These are phyloP conservation scores for Biscogniauxia sp. DNA, from an alignment of 2,329 filamentous ascomycete species.

Conservation along the genomic window DNA sequence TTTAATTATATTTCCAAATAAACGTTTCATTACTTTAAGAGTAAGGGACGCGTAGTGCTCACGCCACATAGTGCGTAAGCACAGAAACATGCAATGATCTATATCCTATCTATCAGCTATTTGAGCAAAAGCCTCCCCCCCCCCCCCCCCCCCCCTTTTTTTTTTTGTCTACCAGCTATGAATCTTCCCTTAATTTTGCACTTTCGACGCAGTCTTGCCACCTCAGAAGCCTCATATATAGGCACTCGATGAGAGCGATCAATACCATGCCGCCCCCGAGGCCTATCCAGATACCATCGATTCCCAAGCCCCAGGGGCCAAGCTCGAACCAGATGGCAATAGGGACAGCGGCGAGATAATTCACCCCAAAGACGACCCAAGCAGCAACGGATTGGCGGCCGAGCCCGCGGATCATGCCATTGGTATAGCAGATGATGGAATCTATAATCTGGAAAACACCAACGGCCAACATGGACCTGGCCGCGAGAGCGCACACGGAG, in stretches of 20 bases:
- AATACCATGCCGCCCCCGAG: conserved; percentile 34
- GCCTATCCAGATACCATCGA: conserved; percentile 37
- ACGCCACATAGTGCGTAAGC: no score
- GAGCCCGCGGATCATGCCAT: conserved; percentile 39
- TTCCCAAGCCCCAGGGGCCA: conserved; percentile 28
- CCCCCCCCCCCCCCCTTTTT: no score
- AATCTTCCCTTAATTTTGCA: conserved; percentile 28
- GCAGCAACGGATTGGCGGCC: conserved; percentile 38
- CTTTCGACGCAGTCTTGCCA: conserved; percentile 35
- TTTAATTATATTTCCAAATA: no score
- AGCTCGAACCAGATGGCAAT: conserved; percentile 39
- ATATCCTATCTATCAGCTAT: no score
- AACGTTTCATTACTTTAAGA: no score
- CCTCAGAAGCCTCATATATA: conserved; percentile 32
- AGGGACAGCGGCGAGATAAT: conserved; percentile 39
- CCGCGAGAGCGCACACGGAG: conserved; percentile 29
- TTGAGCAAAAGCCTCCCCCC: neutral
- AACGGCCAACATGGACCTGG: conserved; percentile 32
- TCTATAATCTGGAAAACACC: conserved; percentile 36
- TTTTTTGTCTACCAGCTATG: neutral
- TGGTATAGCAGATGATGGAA: conserved; percentile 35
- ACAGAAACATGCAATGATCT: no score
- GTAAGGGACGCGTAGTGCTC: no score
- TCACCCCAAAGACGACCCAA: conserved; percentile 35
- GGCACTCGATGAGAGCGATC: conserved; percentile 31